Base-by-base conservation (phyloP, 2,329 filamentous ascomycete species). In the Emmonsia crescens region DNA sequence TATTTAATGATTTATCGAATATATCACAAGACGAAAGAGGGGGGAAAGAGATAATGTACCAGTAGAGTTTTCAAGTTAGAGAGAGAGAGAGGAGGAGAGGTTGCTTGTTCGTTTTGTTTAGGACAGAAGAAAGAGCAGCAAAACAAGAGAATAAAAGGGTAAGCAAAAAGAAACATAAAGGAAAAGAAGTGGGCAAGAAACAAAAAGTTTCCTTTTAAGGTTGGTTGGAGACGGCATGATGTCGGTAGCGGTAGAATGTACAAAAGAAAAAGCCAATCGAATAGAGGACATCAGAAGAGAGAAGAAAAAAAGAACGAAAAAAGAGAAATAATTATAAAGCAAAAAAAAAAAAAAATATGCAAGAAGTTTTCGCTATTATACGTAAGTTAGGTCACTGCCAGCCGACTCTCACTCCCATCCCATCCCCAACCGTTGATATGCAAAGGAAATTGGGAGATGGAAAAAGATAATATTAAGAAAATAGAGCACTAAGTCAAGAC, bases 231-330 rank as follows among this genome's bases (percentile, higher is more conserved):
- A 27, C n/a, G 21, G 46, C 21, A 38, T 38, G 36, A 38, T 38
- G 12, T 9, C 6, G 33, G 8, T 48, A 24, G 44, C 16, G n/a
- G 21, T 24, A 48, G 46, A 48, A 27, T 27, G 46, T 48, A 52
- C 27, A 52, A 52, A 52, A 31, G 19, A 31, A n/a, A 54, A 51
- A 8, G 19, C 31, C 49, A 54, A 54, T 33, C 36, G 16, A 36
- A 54, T 31, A 29, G 29, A 60, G 68, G 67, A 66, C 68, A 67
- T 68, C 65, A 64, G 66, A 64, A 68, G 64, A 69, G 66, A 64
- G 68, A 64, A 64, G 58, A 68, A 69, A 65, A 68, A 64, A 68
- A 67, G 62, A 65, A 63, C 66, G 59, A 36, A 52, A 33, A 19
- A n/a, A 31, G 16, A 52, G 3, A 14, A 38, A 38, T 38, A 36